phyloP scores from a whole-genome alignment of 768 basidiomycete genomes.

The Crepidotus variabilis region DNA sequence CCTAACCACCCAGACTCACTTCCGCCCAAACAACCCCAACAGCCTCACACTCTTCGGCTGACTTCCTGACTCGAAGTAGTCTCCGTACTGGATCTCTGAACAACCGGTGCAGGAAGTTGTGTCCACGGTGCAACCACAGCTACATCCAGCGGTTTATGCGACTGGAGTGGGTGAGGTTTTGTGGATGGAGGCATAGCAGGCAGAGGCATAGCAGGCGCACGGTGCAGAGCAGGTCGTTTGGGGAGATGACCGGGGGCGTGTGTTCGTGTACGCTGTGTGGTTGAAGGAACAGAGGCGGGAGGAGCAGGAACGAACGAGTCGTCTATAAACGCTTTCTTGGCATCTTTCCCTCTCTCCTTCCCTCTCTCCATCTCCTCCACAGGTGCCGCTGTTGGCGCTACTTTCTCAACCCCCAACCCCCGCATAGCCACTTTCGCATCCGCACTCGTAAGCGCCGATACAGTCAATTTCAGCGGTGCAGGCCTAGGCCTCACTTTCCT shows the following conservation, averaged over 20 bases:
- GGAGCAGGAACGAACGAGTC: constrained; percentile 26
- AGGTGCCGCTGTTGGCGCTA: constrained; percentile 15
- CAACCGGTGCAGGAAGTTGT: neutral
- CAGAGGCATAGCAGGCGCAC: no score
- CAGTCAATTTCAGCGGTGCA: constrained; percentile 32
- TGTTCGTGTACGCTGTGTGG: neutral
- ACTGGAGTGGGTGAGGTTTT: neutral
- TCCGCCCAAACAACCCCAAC: no score
- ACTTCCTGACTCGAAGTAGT: no score
- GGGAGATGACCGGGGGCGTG: no score
- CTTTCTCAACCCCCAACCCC: neutral
- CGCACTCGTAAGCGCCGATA: constrained; percentile 11
- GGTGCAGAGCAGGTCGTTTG: no score
- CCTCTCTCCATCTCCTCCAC: neutral
- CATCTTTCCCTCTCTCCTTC: constrained; percentile 6
- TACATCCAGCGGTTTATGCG: neutral
- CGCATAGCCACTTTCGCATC: constrained; percentile 11
- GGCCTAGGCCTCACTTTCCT: constrained; percentile 31
- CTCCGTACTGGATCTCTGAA: no score
- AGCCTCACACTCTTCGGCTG: no score
- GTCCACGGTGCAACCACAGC: neutral
- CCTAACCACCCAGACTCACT: no score
- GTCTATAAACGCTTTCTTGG: constrained; percentile 27
- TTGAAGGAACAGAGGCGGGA: neutral
- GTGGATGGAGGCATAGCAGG: neutral